Base-by-base conservation (phyloP, 495 filamentous ascomycete genomes). In the Podospora anserina region DNA sequence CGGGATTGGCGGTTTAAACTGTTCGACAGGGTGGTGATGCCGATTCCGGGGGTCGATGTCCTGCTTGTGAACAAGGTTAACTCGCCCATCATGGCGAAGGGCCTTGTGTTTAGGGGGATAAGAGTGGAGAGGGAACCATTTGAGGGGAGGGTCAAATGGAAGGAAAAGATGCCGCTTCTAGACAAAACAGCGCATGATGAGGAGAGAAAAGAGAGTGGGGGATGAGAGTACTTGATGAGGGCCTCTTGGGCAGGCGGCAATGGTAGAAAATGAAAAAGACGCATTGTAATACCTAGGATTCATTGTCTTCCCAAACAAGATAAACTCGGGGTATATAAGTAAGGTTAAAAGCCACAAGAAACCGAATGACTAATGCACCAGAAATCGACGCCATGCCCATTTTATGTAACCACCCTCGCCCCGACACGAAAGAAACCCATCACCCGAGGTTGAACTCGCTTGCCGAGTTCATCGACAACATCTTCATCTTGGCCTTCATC, bases 371-470 rank as follows among this genome's bases (percentile, higher is more conserved):
- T n/a, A 62, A 27, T 15, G 15, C 5, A 30, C 18, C 23, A 62
- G 32, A 62, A 62, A 62, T 13, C 1, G 18, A 58, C 55, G 55
- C 55, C 55, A 26, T 58, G n/a, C 55, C 55, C 23, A 13, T 58
- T 58, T 58, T 58, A 11, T 58, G 55, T 20, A 58, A 5, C 26
- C 9, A 26, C 7, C 60, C 57, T 54, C 13, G 53, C n/a, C 39
- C 20, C 34, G 5, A 49, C 13, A 4, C 13, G 2, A 49, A 16
- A 49, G 7, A 13, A 7, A 4, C 49, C 49, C 32, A n/a, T 72
- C 66, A 97, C 4, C 92, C 93, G 74, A 97, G 86, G 79, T 97
- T 97, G 76, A 97, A 97, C 79, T 97, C 93, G 72, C 84, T 88
- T 15, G 92, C 89, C 28, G 84, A 84, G 73, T 87, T 84, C 87